Conservation (phyloP, 768 basidiomycete species). For the Fibroporia radiculosa region DNA sequence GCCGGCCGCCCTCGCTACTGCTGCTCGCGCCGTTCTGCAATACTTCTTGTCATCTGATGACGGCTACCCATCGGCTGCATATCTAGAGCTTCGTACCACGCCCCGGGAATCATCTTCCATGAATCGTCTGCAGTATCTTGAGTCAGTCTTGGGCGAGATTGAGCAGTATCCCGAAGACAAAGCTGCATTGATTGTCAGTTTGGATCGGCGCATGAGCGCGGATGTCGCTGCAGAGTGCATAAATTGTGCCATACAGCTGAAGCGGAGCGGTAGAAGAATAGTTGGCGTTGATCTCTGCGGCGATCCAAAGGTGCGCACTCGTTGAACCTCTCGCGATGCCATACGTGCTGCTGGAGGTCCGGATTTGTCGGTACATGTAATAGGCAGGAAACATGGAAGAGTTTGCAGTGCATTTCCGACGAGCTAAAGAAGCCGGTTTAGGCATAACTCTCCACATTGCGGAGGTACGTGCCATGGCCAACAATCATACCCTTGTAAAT, state of each 20-base stretch:
- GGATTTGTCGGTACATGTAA: neutral
- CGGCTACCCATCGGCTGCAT: slow-evolving; percentile 46
- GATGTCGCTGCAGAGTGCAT: slow-evolving; percentile 48
- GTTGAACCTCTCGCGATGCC: neutral
- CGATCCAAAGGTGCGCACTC: slow-evolving; percentile 40
- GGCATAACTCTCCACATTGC: slow-evolving; percentile 79
- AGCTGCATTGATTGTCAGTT: slow-evolving; percentile 60
- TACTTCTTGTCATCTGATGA: slow-evolving; percentile 41
- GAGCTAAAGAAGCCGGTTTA: slow-evolving; percentile 53
- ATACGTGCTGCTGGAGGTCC: no score
- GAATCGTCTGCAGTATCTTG: slow-evolving; percentile 53
- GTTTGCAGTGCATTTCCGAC: slow-evolving; percentile 43
- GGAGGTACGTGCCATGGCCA: slow-evolving; percentile 41
- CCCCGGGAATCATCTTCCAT: slow-evolving; percentile 54
- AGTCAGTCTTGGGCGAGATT: slow-evolving; percentile 56
- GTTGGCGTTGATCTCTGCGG: slow-evolving; percentile 82
- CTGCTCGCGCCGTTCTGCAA: slow-evolving; percentile 56
- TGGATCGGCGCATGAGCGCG: slow-evolving; percentile 65
- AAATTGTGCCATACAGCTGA: slow-evolving; percentile 46
- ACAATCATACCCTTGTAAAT: neutral
- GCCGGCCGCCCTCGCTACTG: slow-evolving; percentile 42
- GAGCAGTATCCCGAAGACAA: slow-evolving; percentile 43
- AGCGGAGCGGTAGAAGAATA: slow-evolving; percentile 47
- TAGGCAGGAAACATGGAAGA: slow-evolving; percentile 48
- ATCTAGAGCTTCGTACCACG: slow-evolving; percentile 80